Evolutionary conservation across 345 rosid species (phyloP), one percentile per base, ranked within the genome.

Genomic region (Bruguiera sexangula): DNA sequence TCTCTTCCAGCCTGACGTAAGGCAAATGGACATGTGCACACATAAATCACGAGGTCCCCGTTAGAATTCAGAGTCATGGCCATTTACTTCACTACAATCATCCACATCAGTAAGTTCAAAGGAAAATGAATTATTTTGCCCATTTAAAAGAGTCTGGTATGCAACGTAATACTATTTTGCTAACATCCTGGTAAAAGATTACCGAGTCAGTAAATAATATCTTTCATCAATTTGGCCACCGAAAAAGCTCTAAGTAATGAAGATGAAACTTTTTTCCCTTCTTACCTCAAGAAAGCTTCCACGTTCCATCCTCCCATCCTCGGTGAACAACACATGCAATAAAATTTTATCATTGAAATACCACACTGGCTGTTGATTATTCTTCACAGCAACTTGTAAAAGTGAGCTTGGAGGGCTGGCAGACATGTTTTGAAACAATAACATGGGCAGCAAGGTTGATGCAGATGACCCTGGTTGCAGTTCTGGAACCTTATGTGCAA

Each of bases 221-320:
- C 39, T 55, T 58, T 69, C 22, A 26, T 56, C 55, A 60, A 46
- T 31, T 60, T 69, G 55, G 43, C 60, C 62, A 19, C 57, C 29
- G 15, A 29, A 31, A 18, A 31, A 62, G 22, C 15, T 61, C 54
- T 61, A 61, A 19, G 3, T 39, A 60, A 39, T 67, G 18, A 57
- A 70, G 27, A 70, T 22, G 29, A 26, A 57, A 62, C 13, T 26
- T 51, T 51, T 27, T 19, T 18, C 24, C 24, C 18, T 29, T 21
- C 60, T 83, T 85, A 96, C 99, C 98, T 96, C 99, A 6, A 96
- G 98, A 78, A 96, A 96, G 80, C 82, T 80, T 77, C 87, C 88
- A 59, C 97, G 93, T 78, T 96, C 99, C 98, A 96, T 92, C 81
- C 86, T 85, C 18, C 99, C 99, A 65, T 96, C 98, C 79, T 92